Conservation (phyloP, 2,329 filamentous ascomycete genomes). For the Fusarium decemcellulare region DNA sequence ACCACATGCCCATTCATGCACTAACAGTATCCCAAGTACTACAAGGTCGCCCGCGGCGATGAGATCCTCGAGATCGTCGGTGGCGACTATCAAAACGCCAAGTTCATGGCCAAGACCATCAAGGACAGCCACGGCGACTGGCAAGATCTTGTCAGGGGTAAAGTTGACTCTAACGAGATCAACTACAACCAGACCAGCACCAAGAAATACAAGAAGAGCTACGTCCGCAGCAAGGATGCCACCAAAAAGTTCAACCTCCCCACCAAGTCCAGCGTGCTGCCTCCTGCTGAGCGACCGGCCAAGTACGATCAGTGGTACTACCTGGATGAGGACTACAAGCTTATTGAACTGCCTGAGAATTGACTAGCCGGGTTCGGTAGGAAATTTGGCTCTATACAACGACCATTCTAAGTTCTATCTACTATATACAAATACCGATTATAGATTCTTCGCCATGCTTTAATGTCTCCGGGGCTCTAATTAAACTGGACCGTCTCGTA, state of each 20-base stretch:
- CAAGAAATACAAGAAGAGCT: constrained; percentile 50
- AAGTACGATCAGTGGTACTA: constrained; percentile 57
- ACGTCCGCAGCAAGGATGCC: constrained; percentile 49
- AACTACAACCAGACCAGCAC: constrained; percentile 58
- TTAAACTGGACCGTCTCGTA: constrained; percentile 1
- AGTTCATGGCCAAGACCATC: constrained; percentile 50
- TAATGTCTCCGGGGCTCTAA: too few species aligned
- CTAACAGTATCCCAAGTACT: constrained; percentile 49
- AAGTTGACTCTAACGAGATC: constrained; percentile 54
- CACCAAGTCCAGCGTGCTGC: constrained; percentile 45
- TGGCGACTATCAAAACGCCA: constrained; percentile 53
- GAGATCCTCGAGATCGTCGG: constrained; percentile 54
- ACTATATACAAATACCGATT: neutral
- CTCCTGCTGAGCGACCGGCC: constrained; percentile 48
- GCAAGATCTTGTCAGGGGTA: constrained; percentile 56
- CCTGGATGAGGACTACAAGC: constrained; percentile 50
- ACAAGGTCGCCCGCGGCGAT: constrained; percentile 57
- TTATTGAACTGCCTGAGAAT: constrained; percentile 45
- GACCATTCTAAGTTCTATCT: neutral
- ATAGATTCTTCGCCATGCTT: neutral
- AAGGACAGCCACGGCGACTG: constrained; percentile 56
- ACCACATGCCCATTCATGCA: fast-evolving
- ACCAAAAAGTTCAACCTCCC: constrained; percentile 52
- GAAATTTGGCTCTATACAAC: neutral
- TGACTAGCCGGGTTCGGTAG: neutral